Percentiles rank a stretch among this genome's conserved stretches.
phyloP scores from a whole-genome alignment of 495 filamentous ascomycete species.

The Penicillium dipodomyicola region DNA sequence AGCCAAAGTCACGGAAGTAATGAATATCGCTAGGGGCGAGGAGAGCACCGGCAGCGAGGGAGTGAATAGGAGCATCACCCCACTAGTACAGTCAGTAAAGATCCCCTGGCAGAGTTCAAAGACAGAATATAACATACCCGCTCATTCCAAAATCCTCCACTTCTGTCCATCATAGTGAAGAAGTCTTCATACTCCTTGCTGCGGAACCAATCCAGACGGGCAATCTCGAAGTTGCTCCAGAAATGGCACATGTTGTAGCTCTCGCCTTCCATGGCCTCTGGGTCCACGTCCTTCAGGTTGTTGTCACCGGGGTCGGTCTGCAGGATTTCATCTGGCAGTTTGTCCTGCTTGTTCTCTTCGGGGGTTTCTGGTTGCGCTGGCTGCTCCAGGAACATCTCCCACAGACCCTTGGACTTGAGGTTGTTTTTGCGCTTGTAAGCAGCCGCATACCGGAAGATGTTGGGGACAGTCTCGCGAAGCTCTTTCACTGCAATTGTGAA shows the following conservation, averaged over 20 bases:
- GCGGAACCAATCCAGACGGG: slow-evolving; percentile 88
- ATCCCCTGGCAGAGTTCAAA: not conserved
- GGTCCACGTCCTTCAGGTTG: slow-evolving; percentile 75
- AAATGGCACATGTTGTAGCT: slow-evolving; percentile 99
- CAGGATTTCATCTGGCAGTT: slow-evolving; percentile 78
- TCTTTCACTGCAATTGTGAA: slow-evolving; percentile 99
- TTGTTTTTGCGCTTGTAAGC: slow-evolving; percentile 95
- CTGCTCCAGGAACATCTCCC: slow-evolving; percentile 97
- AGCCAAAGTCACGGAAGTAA: slow-evolving; percentile 99
- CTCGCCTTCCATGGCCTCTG: slow-evolving; percentile 94
- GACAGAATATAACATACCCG: slow-evolving; percentile 58
- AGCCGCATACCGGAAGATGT: slow-evolving; percentile 99
- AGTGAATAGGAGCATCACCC: slow-evolving; percentile 99
- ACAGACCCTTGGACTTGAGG: slow-evolving; percentile 84
- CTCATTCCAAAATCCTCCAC: slow-evolving; percentile 98
- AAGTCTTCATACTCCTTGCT: slow-evolving; percentile 97
- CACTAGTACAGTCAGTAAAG: slow-evolving; percentile 55
- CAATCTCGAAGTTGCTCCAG: slow-evolving; percentile 99
- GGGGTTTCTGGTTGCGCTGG: slow-evolving; percentile 55
- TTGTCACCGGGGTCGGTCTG: slow-evolving; percentile 71
- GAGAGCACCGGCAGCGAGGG: slow-evolving; percentile 87
- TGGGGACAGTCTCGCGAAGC: slow-evolving; percentile 94
- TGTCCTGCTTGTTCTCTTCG: slow-evolving; percentile 66
- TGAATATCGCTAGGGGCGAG: slow-evolving; percentile 83
- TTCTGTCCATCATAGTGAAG: slow-evolving; percentile 98